Evolutionary conservation across 164 flowering plant species (phyloP), one percentile per base, ranked within the genome.

Genomic region (Liriodendron chinense): DNA sequence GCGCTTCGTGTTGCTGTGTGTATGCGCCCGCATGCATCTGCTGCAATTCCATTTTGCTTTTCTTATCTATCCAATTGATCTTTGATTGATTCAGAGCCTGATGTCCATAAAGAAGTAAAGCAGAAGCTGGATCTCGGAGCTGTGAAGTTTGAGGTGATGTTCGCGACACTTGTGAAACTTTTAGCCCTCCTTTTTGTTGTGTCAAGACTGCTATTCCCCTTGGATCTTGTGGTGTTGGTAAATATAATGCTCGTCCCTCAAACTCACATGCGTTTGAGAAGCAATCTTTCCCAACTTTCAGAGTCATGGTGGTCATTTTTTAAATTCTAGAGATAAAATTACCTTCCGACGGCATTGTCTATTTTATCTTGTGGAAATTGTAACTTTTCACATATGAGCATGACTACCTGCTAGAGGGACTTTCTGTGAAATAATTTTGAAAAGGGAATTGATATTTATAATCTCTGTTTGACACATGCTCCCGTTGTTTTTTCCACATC

Each of bases 21-120:
- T 14, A 1, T 12, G 20, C 13, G 16, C 25, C 0, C 14, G 34
- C 0, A 26, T 0, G 26, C 28, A 0, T n/a, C 43, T 34, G 5
- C 5, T 34, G 43, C 6, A 34, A 34, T 34, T 34, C 43, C 5
- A 14, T 20, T 20, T 73, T 66, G 24, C 18, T n/a, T 43, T 21
- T 64, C 50, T 23, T 56, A 22, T 47, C 7, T 68, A 70, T 16
- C 63, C 9, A 26, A 18, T 68, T 43, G 57, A n/a, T 21, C 14
- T 47, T 49, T 79, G 34, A 49, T 75, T 78, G 28, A 71, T 80
- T 89, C 91, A 96, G 98, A 96, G 82, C 99, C 97, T 76, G 98
- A 90, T 86, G 87, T 96, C 78, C 87, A 82, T 68, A 91, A 87
- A 83, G 99, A 96, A 85, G 99, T 96, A 80, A 94, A 93, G 88